These are phyloP conservation scores for Colletotrichum incanum DNA, from an alignment of 2,329 filamentous ascomycete genomes.

Conservation along the genomic window DNA sequence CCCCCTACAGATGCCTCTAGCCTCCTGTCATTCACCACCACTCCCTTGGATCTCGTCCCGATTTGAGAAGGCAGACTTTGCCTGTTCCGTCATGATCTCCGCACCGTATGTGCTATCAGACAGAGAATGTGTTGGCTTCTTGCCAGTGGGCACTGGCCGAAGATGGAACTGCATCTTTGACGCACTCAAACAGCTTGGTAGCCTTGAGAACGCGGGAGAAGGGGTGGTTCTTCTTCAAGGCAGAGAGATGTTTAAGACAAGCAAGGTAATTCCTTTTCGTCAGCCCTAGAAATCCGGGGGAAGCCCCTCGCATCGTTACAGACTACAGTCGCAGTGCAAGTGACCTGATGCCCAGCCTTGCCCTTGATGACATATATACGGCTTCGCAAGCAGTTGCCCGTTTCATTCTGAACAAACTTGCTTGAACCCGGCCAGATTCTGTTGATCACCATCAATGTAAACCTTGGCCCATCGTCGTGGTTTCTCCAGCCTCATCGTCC, in stretches of 20 bases:
- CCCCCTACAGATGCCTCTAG: conserved; percentile 1
- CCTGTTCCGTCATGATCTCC: conserved; percentile 1
- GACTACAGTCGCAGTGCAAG: neutral
- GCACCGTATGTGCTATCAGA: neutral
- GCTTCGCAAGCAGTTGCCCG: neutral
- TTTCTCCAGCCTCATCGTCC: neutral
- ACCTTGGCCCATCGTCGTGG: conserved; percentile 4
- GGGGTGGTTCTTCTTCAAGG: neutral
- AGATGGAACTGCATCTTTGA: conserved; percentile 11
- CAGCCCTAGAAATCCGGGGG: conserved; percentile 4
- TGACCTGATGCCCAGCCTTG: neutral
- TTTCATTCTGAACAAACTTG: neutral
- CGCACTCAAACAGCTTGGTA: neutral
- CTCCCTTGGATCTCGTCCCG: neutral
- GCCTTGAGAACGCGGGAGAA: neutral
- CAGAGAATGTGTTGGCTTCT: neutral
- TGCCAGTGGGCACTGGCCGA: neutral
- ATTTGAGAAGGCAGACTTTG: conserved; percentile 9
- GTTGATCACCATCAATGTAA: conserved; percentile 7
- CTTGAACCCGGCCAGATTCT: neutral
- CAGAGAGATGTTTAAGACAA: neutral
- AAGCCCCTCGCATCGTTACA: neutral
- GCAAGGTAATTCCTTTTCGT: neutral
- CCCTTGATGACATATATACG: conserved; percentile 16
- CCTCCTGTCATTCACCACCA: neutral